Evolutionary conservation across 2,329 filamentous ascomycete genomes (phyloP).

Genomic region (Cercospora beticola): DNA sequence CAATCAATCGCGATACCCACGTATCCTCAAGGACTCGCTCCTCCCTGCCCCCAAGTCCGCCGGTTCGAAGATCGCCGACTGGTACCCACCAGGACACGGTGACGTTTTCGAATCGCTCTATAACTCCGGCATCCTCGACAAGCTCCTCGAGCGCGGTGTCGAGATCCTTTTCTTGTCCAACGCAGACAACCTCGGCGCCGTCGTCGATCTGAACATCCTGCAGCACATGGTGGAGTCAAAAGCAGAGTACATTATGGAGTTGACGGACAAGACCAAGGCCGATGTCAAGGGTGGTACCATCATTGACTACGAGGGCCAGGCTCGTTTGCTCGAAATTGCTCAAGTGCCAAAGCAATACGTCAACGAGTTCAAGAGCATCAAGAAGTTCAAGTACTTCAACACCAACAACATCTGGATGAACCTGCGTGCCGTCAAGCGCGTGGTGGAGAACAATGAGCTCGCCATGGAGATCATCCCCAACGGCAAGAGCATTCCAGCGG

Average conservation of each 20-base stretch:
- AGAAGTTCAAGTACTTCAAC: constrained; percentile 99
- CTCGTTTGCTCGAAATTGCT: constrained; percentile 95
- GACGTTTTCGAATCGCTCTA: constrained; percentile 99
- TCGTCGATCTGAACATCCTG: constrained; percentile 95
- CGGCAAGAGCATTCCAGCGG: constrained; percentile 95
- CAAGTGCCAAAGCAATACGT: constrained; percentile 99
- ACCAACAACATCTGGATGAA: constrained; percentile 99
- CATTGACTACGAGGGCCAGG: constrained; percentile 97
- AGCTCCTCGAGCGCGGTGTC: constrained; percentile 90
- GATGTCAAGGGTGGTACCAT: constrained; percentile 99
- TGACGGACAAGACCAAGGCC: constrained; percentile 99
- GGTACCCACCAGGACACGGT: constrained; percentile 98
- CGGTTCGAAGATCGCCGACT: constrained; percentile 86
- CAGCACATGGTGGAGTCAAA: constrained; percentile 99
- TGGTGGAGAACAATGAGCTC: constrained; percentile 97
- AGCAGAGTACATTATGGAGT: constrained; percentile 98
- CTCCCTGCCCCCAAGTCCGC: constrained; percentile 90
- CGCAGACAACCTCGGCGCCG: constrained; percentile 96
- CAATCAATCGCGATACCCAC: constrained; percentile 98
- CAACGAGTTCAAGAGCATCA: constrained; percentile 99
- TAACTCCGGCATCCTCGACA: constrained; percentile 97
- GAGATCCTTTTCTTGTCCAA: constrained; percentile 99
- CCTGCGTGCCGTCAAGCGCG: constrained; percentile 93
- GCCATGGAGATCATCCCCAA: constrained; percentile 99
- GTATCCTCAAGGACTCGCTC: constrained; percentile 96